Evolutionary conservation across 805 yeast genomes (phyloP).

Genomic region (Lipomyces japonicus): DNA sequence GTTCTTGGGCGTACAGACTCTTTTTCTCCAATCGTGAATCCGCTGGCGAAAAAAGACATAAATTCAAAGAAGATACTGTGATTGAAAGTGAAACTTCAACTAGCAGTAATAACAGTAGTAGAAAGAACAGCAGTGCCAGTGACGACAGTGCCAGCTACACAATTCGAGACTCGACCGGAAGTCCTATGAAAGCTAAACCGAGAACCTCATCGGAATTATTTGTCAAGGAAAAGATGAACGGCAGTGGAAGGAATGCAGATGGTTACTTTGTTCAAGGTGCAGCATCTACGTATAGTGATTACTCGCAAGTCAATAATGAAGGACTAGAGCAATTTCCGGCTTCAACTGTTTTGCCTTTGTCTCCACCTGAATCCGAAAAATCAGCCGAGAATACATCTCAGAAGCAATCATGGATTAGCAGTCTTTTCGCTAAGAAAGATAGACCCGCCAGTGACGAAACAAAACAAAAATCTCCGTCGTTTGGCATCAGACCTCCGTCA

Average conservation of each 20-base stretch:
- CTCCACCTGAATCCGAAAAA: constrained; percentile 27
- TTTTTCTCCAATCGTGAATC: too few species aligned
- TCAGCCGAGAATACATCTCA: constrained; percentile 2
- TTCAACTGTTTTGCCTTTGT: constrained; percentile 12
- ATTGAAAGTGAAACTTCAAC: constrained; percentile 2
- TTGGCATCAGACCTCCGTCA: constrained; percentile 21
- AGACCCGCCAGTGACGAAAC: constrained; percentile 3
- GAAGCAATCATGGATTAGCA: constrained; percentile 15
- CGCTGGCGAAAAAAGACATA: too few species aligned
- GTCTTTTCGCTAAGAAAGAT: constrained; percentile 15
- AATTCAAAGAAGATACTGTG: too few species aligned
- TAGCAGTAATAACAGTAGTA: constrained; percentile 3
- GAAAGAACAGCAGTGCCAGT: not conserved
- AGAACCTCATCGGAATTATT: not conserved
- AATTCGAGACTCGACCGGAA: too few species aligned
- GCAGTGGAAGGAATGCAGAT: constrained; percentile 6
- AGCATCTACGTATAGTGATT: not conserved
- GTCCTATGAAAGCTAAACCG: not conserved
- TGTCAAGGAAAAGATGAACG: not conserved
- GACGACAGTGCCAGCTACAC: not conserved
- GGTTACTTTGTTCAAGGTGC: constrained; percentile 13
- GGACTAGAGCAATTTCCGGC: constrained; percentile 27
- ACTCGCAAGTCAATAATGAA: not conserved
- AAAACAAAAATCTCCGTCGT: not conserved
- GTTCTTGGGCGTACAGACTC: not conserved